Base-by-base conservation (phyloP, 1,284 basidiomycete genomes). In the Fomitopsis palustris region DNA sequence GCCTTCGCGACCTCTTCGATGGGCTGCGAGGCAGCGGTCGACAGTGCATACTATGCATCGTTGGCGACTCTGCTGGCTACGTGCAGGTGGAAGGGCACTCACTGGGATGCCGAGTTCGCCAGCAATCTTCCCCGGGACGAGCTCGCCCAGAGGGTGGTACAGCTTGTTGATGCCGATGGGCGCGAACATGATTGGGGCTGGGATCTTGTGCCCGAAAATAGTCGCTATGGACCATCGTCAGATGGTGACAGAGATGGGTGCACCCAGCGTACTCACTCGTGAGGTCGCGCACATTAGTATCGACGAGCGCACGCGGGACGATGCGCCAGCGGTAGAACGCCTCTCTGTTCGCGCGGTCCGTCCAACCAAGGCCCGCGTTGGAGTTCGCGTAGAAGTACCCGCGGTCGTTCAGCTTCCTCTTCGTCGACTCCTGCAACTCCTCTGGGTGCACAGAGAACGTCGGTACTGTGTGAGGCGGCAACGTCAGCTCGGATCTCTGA, bases 111-210 rank as follows among this genome's bases (percentile, higher is more conserved):
- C 80, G 7, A 86, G 74, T 61, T 85, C 81, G 2, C 79, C 79
- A 0, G 84, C 83, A 10, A 85, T 78, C 57, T 77, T 77, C 0
- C 83, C 84, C 2, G 83, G 80, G 12, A 82, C 75, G 12, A 84
- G 72, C 62, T 86, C 84, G 3, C 83, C 84, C 3, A 72, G 64
- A 1, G 77, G 76, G 39, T 75, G 74, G 65, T 84, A 84, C 45
- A 85, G 74, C 68, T 83, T 83, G 69, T 83, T 84, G 62, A 86
- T 82, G 0, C 83, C 84, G 51, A 86, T 81, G 2, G 83, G 83
- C 0, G 82, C 80, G 62, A 86, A 82, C 39, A 80, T 67, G 56
- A 86, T 79, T 2, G 83, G 83, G 0, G 80, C 81, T 12, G 80
- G 77, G 53, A 85, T 77, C 25, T 69, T 73, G 64, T 83, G 81